Evolutionary conservation across 2,329 filamentous ascomycete species (phyloP).

Genomic region (Microsporum canis): DNA sequence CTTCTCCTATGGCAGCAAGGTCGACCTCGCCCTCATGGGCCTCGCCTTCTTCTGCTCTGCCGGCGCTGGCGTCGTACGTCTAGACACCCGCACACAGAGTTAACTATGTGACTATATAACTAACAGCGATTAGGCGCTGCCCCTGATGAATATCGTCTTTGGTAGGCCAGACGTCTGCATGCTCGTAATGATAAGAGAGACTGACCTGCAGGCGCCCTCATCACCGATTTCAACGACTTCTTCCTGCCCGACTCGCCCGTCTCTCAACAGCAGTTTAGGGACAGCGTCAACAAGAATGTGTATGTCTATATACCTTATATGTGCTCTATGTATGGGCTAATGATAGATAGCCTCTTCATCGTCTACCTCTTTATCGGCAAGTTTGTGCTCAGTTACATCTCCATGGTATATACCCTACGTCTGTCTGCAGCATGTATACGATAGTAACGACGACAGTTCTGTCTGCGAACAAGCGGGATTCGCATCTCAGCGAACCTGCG

Average conservation of each 20-base stretch:
- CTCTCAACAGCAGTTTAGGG: constrained; percentile 40
- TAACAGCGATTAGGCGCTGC: constrained; percentile 17
- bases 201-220: constrained; percentile 25
- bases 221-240: constrained; percentile 48
- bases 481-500: constrained; percentile 42
- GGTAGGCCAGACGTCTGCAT: constrained; percentile 23
- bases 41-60: constrained; percentile 17
- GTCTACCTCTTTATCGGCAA: constrained; percentile 48
- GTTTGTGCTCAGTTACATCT: constrained; percentile 44
- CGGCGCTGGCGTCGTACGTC: constrained; percentile 21
- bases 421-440: not conserved
- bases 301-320: constrained; percentile 7
- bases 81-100: not conserved
- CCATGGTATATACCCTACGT: constrained; percentile 33
- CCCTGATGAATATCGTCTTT: constrained; percentile 50
- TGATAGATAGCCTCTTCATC: constrained; percentile 39
- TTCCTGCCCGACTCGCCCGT: constrained; percentile 33
- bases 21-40: constrained; percentile 16
- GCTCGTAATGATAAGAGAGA: not conserved
- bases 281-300: constrained; percentile 37
- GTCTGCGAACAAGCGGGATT: constrained; percentile 41
- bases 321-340: not conserved
- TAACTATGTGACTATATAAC: not conserved
- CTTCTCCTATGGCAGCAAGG: constrained; percentile 16
- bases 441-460: constrained; percentile 24